phyloP scores from a whole-genome alignment of 306 rosid genomes.

The Cicer arietinum region DNA sequence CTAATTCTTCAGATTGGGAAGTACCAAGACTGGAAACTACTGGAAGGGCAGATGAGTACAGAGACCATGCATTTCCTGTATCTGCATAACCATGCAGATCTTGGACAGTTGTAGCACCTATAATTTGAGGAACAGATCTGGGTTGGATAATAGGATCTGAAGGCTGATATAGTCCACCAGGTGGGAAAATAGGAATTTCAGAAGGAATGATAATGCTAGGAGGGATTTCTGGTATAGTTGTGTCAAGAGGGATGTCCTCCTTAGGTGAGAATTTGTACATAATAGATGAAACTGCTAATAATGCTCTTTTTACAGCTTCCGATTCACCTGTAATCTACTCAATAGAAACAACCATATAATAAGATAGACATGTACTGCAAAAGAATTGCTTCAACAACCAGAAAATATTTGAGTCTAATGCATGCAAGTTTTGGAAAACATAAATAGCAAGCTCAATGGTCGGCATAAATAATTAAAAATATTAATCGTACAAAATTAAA shows the following conservation, averaged over 20 bases:
- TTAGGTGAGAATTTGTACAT: slow-evolving; percentile 89
- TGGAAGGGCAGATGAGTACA: slow-evolving; percentile 85
- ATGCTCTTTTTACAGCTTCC: slow-evolving; percentile 81
- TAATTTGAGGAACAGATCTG: slow-evolving; percentile 75
- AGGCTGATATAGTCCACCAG: slow-evolving; percentile 74
- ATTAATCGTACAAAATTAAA: background rate
- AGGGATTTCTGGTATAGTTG: slow-evolving; percentile 68
- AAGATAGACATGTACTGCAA: slow-evolving; percentile 25
- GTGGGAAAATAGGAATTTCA: slow-evolving; percentile 78
- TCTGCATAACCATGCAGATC: slow-evolving; percentile 86
- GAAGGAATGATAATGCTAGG: slow-evolving; percentile 85
- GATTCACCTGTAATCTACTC: slow-evolving; percentile 81
- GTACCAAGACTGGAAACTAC: slow-evolving; percentile 67
- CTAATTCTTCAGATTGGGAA: slow-evolving; percentile 65
- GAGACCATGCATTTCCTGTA: slow-evolving; percentile 70
- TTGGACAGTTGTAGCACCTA: slow-evolving; percentile 71
- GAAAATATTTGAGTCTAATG: background rate
- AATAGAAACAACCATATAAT: slow-evolving; percentile 42
- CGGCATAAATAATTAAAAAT: no score
- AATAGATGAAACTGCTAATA: slow-evolving; percentile 89
- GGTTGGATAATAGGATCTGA: slow-evolving; percentile 70
- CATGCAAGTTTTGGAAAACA: background rate
- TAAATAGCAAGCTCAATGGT: no score
- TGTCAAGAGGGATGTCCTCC: slow-evolving; percentile 87
- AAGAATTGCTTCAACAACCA: background rate